phyloP scores from a whole-genome alignment of 257 asterid species.

The Ilex asprella region DNA sequence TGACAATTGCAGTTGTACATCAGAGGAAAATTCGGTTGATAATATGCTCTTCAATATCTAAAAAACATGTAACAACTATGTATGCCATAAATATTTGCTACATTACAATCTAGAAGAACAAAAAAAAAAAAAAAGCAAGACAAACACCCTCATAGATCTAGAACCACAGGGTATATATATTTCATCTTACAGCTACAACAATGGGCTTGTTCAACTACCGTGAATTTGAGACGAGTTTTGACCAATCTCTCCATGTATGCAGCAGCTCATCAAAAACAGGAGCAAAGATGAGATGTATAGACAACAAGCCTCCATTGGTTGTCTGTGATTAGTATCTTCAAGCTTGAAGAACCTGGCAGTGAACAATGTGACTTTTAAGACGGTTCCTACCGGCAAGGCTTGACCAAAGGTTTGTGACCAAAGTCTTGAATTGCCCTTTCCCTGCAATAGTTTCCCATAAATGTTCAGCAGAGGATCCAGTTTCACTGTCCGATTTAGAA shows the following conservation, averaged over 20 bases:
- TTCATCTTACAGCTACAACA: neutral
- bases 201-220: neutral
- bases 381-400: constrained; percentile 29
- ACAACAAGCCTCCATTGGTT: neutral
- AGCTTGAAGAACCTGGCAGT: constrained; percentile 39
- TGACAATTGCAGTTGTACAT: too few species aligned
- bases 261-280: neutral
- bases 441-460: constrained; percentile 37
- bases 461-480: constrained; percentile 18
- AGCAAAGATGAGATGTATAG: neutral
- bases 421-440: constrained; percentile 32
- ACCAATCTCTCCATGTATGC: neutral
- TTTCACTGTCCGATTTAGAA: constrained; percentile 18
- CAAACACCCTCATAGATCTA: neutral
- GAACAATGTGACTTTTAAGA: constrained; percentile 25
- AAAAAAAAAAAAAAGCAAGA: neutral
- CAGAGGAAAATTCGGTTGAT: too few species aligned
- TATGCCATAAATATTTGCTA: constrained; percentile 3
- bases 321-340: constrained; percentile 11
- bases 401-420: constrained; percentile 31
- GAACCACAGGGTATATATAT: neutral
- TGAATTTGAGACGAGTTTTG: neutral
- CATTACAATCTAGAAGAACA: constrained; percentile 1
- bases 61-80: neutral
- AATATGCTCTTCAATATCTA: neutral